Percentiles rank a stretch among this genome's conserved stretches.
phyloP scores from a whole-genome alignment of 148 eudicot species.

The Rhododendron molle region DNA sequence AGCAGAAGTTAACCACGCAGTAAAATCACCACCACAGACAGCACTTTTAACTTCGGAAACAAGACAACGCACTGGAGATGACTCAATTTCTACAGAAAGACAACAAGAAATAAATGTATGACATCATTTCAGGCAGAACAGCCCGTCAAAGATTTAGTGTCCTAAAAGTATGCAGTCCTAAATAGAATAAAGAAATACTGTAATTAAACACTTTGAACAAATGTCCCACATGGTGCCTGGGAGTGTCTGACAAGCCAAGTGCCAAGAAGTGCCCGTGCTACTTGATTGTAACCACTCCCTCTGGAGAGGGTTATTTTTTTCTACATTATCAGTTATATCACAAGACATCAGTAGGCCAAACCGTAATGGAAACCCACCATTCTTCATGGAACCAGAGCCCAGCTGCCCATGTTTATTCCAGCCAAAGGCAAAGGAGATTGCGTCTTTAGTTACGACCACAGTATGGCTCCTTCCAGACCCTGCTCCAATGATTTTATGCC shows the following conservation, averaged over 20 bases:
- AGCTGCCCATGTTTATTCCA: conserved; percentile 99
- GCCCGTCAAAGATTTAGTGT: not conserved
- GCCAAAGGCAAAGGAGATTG: conserved; percentile 76
- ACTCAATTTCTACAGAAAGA: conserved; percentile 61
- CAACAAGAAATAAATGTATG: not conserved
- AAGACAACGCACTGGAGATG: conserved; percentile 74
- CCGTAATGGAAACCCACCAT: conserved; percentile 40
- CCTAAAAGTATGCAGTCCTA: not conserved
- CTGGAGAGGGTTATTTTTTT: not conserved
- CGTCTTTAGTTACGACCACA: conserved; percentile 77
- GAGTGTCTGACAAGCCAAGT: not conserved
- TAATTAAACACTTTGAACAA: not conserved
- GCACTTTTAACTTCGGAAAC: conserved; percentile 59
- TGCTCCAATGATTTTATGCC: conserved; percentile 73
- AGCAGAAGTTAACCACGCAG: conserved; percentile 66
- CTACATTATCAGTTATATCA: not conserved
- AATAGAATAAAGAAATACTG: not conserved
- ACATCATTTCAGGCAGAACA: not conserved
- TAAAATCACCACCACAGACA: conserved; percentile 4
- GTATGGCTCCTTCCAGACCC: conserved; percentile 79
- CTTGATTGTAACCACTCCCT: not conserved
- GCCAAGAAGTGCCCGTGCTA: not conserved
- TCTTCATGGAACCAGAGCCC: conserved; percentile 78
- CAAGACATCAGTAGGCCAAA: not conserved
- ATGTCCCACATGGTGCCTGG: not conserved